Evolutionary conservation across 257 asterid genomes (phyloP).

Genomic region (Solanum clarkiae): DNA sequence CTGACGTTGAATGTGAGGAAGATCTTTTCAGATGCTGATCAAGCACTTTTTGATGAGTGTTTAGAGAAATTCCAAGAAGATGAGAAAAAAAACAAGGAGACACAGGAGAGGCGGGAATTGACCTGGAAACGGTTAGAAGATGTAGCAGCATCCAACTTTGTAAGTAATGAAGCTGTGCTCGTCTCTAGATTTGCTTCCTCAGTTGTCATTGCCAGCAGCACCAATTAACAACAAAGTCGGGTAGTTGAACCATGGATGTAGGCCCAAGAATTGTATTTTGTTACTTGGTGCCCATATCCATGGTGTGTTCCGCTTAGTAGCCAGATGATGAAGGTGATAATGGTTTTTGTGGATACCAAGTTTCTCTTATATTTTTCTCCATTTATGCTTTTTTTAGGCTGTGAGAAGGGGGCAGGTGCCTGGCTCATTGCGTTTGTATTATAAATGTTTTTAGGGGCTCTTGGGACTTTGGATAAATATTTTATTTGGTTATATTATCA

Average conservation of each 20-base stretch:
- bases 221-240: conserved; percentile 16
- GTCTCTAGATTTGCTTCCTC: conserved; percentile 40
- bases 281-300: conserved; percentile 5
- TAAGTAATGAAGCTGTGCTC: conserved; percentile 25
- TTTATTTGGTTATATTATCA: not conserved
- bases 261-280: conserved; percentile 3
- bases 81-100: conserved; percentile 30
- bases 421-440: not conserved
- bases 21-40: conserved; percentile 44
- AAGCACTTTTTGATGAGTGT: conserved; percentile 35
- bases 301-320: not conserved
- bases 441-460: not conserved
- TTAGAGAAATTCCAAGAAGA: conserved; percentile 27
- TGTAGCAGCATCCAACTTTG: conserved; percentile 20
- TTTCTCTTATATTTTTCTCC: not conserved
- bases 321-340: not conserved
- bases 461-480: not conserved
- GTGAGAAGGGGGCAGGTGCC: not conserved
- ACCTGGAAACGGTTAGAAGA: conserved; percentile 47
- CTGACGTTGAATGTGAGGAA: conserved; percentile 40
- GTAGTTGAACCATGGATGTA: conserved; percentile 10
- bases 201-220: conserved; percentile 24
- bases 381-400: not conserved
- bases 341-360: not conserved
- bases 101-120: conserved; percentile 23